phyloP scores from a whole-genome alignment of 2,329 filamentous ascomycete genomes.

The Anthostomella pinea region DNA sequence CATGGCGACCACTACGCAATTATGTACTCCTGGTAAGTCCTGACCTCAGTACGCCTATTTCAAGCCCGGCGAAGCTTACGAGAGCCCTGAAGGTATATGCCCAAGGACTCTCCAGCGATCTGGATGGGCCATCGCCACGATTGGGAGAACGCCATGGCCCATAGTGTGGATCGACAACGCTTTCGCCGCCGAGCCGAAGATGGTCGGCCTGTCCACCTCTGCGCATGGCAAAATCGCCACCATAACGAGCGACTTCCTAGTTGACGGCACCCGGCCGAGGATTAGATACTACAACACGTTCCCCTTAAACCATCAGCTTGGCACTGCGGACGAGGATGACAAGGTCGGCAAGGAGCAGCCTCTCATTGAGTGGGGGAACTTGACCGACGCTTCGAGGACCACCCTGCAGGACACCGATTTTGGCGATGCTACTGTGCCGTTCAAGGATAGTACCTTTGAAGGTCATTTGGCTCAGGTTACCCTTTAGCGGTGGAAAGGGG shows the following conservation, averaged over 20 bases:
- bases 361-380: conserved; percentile 38
- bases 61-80: conserved; percentile 5
- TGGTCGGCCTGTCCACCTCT: conserved; percentile 32
- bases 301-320: conserved; percentile 35
- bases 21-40: conserved; percentile 32
- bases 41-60: conserved; percentile 4
- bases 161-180: conserved; percentile 33
- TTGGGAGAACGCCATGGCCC: conserved; percentile 35
- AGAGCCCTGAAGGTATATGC: conserved; percentile 41
- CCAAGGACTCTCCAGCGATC: conserved; percentile 38
- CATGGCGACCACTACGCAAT: conserved; percentile 30
- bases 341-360: conserved; percentile 38
- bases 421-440: conserved; percentile 39
- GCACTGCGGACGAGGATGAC: conserved; percentile 33
- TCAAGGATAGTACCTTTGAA: conserved; percentile 29
- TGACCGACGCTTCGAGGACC: conserved; percentile 32
- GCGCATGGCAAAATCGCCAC: conserved; percentile 32
- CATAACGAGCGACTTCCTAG: conserved; percentile 20
- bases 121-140: conserved; percentile 37
- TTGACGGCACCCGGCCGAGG: conserved; percentile 28
- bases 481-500: too few species aligned
- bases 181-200: conserved; percentile 20
- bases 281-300: conserved; percentile 31
- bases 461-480: conserved; percentile 20
- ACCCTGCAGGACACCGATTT: conserved; percentile 38